These are phyloP conservation scores for Trypanosoma caninum DNA, from an alignment of 208 protist genomes.

Conservation along the genomic window DNA sequence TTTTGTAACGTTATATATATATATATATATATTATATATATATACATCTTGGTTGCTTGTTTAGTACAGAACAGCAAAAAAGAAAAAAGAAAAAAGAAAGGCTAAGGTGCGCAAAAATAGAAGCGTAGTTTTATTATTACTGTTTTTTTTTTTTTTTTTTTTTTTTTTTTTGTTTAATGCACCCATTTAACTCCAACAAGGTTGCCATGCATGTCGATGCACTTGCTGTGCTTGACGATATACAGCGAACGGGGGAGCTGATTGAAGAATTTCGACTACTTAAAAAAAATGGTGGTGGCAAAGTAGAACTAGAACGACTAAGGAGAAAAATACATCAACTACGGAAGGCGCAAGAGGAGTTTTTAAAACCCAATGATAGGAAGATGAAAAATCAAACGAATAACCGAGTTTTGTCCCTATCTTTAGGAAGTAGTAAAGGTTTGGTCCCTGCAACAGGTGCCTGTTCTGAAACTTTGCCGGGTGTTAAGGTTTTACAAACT, in stretches of 20 bases:
- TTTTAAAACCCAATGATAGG: neutral
- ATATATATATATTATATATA: slow-evolving; percentile 9
- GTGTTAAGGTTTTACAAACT: no score
- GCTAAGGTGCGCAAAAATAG: no score
- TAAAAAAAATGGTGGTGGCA: slow-evolving; percentile 38
- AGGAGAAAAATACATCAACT: slow-evolving; percentile 25
- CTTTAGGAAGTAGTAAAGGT: no score
- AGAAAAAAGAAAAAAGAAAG: no score
- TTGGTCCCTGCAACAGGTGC: no score
- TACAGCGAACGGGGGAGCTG: slow-evolving; percentile 34
- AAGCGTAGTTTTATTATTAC: slow-evolving; percentile 1
- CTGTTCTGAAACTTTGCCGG: no score
- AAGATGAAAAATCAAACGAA: neutral
- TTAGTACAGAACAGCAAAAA: no score
- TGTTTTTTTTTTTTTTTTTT: slow-evolving; percentile 12
- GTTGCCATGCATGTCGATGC: slow-evolving; percentile 5
- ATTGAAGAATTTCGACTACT: slow-evolving; percentile 32
- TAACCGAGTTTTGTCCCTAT: no score
- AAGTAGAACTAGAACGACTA: slow-evolving; percentile 24
- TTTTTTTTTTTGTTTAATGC: slow-evolving; percentile 8
- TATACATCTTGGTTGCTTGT: slow-evolving; percentile 4
- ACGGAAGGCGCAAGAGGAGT: slow-evolving; percentile 18
- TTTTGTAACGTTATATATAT: neutral
- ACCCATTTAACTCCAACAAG: neutral
- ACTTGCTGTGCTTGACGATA: slow-evolving; percentile 36